Base-by-base conservation (phyloP, 345 rosid genomes). In the Pelargonium nanum region DNA sequence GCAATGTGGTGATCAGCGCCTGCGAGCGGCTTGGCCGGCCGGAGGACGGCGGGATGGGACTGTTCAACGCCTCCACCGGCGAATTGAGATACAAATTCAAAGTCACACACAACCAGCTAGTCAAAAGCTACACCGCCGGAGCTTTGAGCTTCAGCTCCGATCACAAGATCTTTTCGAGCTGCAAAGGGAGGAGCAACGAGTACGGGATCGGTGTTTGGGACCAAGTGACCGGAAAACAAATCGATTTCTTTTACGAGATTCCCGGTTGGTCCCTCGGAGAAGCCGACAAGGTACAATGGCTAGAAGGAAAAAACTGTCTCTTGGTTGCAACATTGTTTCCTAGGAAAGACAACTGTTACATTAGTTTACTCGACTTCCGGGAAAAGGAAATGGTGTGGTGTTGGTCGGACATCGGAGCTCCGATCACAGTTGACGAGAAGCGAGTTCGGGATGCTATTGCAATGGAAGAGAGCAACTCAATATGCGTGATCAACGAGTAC, bases 201-300 rank as follows among this genome's bases (percentile, higher is more conserved):
- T 85, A 89, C 21, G 99, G 99, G 16, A 70, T 93, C 68, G 99
- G 99, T 13, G 96, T 93, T 67, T 93, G 99, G 97, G 99, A 93
- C 68, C 99, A 84, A 58, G 68, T 83, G 17, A 79, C 92, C 0
- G 96, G 95, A 7, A 81, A 87, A 63, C 97, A 89, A 65, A 76
- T 79, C 0, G 99, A 93, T 76, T 89, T 93, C 77, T 87, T 89
- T 67, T 85, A 93, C 58, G 97, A 93, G 32, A 70, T 80, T 56
- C 82, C 85, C 0, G 91, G 90, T 24, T 92, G 97, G 97, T 87
- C 97, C 2, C 75, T 93, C 4, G 99, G 99, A 16, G 97, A 93
- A 64, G 99, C 96, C 1, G 99, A 89, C 68, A 87, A 83, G 79
- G 70, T 93, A 26, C 96, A 93, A 23, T 93, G 97, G 95, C 21